Percentiles rank a stretch among this genome's conserved stretches.
Conservation (phyloP, 495 filamentous ascomycete species). For the Penicillium paradoxum region DNA sequence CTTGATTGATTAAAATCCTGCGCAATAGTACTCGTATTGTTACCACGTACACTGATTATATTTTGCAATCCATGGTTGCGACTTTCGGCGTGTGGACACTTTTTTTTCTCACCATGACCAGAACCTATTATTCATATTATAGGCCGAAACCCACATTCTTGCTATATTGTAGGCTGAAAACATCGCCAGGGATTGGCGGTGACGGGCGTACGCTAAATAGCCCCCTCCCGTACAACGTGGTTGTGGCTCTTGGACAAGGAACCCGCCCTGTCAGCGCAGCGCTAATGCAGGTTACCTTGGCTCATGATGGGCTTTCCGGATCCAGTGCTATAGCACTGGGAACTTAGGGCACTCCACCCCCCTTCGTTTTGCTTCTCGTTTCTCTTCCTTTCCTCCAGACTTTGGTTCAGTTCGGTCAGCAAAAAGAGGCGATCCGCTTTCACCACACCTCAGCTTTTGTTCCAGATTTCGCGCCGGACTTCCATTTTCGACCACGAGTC, state of each 20-base stretch:
- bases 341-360: slow-evolving; percentile 27
- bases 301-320: slow-evolving; percentile 28
- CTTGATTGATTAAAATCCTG: slow-evolving; percentile 9
- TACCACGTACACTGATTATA: not conserved
- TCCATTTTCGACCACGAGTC: not conserved
- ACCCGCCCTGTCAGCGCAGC: slow-evolving; percentile 29
- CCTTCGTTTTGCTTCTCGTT: slow-evolving; percentile 5
- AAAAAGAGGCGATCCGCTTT: slow-evolving; percentile 11
- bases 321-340: slow-evolving; percentile 40
- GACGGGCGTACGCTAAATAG: slow-evolving; percentile 8
- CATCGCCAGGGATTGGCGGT: slow-evolving; percentile 13
- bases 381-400: not conserved
- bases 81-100: not conserved
- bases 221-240: slow-evolving; percentile 24
- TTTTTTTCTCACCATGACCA: not conserved
- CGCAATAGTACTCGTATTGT: slow-evolving; percentile 15
- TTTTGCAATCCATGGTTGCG: not conserved
- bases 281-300: slow-evolving; percentile 45
- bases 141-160: not conserved
- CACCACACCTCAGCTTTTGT: slow-evolving; percentile 4
- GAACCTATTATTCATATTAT: not conserved
- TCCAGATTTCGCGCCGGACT: slow-evolving; percentile 11
- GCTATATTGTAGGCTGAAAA: not conserved
- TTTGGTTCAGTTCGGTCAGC: not conserved
- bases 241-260: slow-evolving; percentile 27